phyloP scores from a whole-genome alignment of 176 grass and related monocot genomes.

The Aechmea fasciata region DNA sequence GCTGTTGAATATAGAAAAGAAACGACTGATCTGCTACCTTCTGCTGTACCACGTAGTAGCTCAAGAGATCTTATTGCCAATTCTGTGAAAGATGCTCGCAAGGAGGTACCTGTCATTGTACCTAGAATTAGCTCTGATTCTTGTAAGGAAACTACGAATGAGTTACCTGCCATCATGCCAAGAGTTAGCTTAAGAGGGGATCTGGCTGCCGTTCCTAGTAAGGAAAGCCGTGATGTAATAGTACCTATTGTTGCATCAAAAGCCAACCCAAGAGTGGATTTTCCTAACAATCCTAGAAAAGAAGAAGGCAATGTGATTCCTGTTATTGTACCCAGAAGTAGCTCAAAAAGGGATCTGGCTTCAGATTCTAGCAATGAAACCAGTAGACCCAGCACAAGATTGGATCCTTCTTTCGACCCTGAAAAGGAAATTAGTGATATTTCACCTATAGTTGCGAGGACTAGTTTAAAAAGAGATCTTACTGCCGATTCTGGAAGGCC shows the following conservation, averaged over 20 bases:
- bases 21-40: constrained; percentile 21
- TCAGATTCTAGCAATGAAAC: constrained; percentile 23
- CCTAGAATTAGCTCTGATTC: constrained; percentile 5
- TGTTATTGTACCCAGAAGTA: constrained; percentile 16
- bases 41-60: constrained; percentile 28
- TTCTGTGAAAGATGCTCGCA: constrained; percentile 2
- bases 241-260: constrained; percentile 1
- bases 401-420: constrained; percentile 12
- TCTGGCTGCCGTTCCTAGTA: not conserved
- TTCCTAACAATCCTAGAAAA: constrained; percentile 12
- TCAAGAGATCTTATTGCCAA: constrained; percentile 19
- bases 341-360: constrained; percentile 9
- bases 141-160: constrained; percentile 9
- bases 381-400: constrained; percentile 13
- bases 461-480: constrained; percentile 7
- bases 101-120: not conserved
- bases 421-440: constrained; percentile 23
- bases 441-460: not conserved
- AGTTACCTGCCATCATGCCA: constrained; percentile 13
- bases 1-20: constrained; percentile 27
- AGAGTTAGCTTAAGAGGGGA: constrained; percentile 8
- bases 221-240: not conserved
- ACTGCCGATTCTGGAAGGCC: constrained; percentile 12
- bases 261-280: not conserved
- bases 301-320: constrained; percentile 3